These are phyloP conservation scores for Amphicarpaea edgeworthii DNA, from an alignment of 306 rosid species.

Conservation along the genomic window DNA sequence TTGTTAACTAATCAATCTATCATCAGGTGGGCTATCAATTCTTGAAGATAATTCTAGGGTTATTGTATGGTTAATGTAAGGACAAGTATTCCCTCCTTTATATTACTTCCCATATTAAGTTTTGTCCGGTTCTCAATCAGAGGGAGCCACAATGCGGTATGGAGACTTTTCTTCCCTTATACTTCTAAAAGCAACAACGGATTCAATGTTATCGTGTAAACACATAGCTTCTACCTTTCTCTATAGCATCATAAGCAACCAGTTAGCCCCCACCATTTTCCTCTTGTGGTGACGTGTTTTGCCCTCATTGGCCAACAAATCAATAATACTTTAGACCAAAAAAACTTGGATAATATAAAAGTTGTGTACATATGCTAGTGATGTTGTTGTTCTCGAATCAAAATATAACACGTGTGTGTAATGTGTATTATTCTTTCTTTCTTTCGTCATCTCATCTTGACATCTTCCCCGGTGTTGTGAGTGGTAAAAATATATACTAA, in stretches of 20 bases:
- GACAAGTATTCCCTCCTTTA: conserved; percentile 50
- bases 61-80: conserved; percentile 42
- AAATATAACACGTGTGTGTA: too few relatives aligned
- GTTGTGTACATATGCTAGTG: conserved; percentile 10
- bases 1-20: too few relatives aligned
- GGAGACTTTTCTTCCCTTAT: conserved; percentile 44
- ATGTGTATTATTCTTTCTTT: neutral
- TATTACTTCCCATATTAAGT: conserved; percentile 43
- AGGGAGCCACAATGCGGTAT: conserved; percentile 50
- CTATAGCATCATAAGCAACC: conserved; percentile 33
- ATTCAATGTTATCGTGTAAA: conserved; percentile 28
- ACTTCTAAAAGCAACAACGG: conserved; percentile 32
- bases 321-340: conserved; percentile 34
- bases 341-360: conserved; percentile 29
- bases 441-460: conserved; percentile 22
- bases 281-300: conserved; percentile 36
- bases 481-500: conserved; percentile 17
- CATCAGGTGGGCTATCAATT: conserved; percentile 72
- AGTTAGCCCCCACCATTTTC: conserved; percentile 24
- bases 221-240: conserved; percentile 39
- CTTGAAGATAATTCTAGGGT: conserved; percentile 47
- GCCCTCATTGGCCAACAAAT: conserved; percentile 49
- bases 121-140: conserved; percentile 39
- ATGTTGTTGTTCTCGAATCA: neutral
- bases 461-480: too few relatives aligned